Conservation (phyloP, 805 yeast species). For the Ogataea corticis region DNA sequence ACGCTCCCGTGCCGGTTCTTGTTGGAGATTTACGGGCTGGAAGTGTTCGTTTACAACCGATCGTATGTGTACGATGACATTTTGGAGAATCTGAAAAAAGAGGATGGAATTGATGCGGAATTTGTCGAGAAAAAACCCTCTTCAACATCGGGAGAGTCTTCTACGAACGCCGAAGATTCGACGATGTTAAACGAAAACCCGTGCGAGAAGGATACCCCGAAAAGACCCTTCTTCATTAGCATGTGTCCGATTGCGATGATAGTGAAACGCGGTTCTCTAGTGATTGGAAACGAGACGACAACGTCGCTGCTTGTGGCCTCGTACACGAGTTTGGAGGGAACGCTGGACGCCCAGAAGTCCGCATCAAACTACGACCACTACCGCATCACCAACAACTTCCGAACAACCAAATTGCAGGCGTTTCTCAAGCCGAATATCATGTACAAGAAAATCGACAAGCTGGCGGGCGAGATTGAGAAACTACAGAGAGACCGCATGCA, state of each 20-base stretch:
- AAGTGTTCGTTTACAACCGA: conserved; percentile 80
- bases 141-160: conserved; percentile 7
- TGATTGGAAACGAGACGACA: conserved; percentile 78
- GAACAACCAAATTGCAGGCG: conserved; percentile 53
- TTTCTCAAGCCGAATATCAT: conserved; percentile 71
- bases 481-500: not conserved
- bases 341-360: conserved; percentile 54
- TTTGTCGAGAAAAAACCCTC: conserved; percentile 7
- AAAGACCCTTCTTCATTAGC: conserved; percentile 25
- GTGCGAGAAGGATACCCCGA: not conserved
- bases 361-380: conserved; percentile 55
- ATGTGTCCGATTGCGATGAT: conserved; percentile 63
- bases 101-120: conserved; percentile 6
- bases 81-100: conserved; percentile 33
- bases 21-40: conserved; percentile 72
- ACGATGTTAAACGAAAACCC: conserved; percentile 12
- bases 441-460: conserved; percentile 39
- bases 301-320: conserved; percentile 70
- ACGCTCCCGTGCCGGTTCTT: conserved; percentile 56
- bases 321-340: conserved; percentile 53
- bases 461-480: conserved; percentile 10
- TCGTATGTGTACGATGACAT: conserved; percentile 73
- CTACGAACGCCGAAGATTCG: conserved; percentile 7
- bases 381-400: conserved; percentile 45
- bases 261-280: conserved; percentile 67